Conservation (phyloP, 1,284 basidiomycete genomes). For the Cryptococcus sp. region DNA sequence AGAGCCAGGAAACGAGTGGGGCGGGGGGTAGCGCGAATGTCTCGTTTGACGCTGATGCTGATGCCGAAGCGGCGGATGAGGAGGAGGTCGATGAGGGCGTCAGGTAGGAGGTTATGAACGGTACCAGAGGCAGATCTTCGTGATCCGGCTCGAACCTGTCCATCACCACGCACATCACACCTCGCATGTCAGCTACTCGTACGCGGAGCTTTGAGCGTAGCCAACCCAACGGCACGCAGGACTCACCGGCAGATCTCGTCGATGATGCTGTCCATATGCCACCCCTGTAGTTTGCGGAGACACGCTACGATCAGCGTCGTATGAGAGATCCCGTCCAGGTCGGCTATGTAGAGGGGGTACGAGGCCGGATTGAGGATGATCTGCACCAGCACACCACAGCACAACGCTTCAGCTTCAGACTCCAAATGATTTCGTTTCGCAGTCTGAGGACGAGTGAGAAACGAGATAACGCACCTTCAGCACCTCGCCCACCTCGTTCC, state of each 20-base stretch:
- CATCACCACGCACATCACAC: neutral
- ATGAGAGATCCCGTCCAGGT: constrained; percentile 48
- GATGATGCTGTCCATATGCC: constrained; percentile 44
- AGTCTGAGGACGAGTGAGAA: neutral
- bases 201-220: no score
- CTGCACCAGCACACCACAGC: constrained; percentile 17
- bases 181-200: neutral
- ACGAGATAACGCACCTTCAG: constrained; percentile 35
- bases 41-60: constrained; percentile 14
- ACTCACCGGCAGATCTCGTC: constrained; percentile 46
- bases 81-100: constrained; percentile 21
- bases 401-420: neutral
- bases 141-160: constrained; percentile 46
- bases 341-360: constrained; percentile 50
- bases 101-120: constrained; percentile 45
- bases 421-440: no score
- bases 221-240: neutral
- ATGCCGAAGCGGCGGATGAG: constrained; percentile 13
- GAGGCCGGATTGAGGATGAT: constrained; percentile 36
- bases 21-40: constrained; percentile 36
- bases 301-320: constrained; percentile 47
- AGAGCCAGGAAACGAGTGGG: constrained; percentile 49
- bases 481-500: constrained; percentile 40
- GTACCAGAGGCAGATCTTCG: constrained; percentile 43
- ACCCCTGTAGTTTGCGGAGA: constrained; percentile 49